Conservation (phyloP, 2,329 filamentous ascomycete species). For the Lachnellula subtilissima region DNA sequence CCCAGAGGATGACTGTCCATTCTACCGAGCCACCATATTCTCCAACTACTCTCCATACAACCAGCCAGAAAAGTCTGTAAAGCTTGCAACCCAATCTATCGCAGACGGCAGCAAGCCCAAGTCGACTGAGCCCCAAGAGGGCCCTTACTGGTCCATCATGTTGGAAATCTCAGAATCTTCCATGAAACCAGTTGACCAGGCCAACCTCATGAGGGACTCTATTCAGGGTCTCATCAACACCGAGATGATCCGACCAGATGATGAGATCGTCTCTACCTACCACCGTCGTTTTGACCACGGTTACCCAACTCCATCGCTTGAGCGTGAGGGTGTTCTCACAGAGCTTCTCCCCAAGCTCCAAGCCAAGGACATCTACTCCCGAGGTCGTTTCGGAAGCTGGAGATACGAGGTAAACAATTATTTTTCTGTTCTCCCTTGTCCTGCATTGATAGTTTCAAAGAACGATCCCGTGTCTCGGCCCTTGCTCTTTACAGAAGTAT, state of each 20-base stretch:
- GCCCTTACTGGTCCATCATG: conserved; percentile 99
- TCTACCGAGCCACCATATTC: conserved; percentile 99
- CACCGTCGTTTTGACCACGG: conserved; percentile 97
- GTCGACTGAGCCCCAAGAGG: conserved; percentile 69
- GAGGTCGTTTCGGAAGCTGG: conserved; percentile 97
- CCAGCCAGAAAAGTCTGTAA: conserved; percentile 76
- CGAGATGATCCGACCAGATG: conserved; percentile 83
- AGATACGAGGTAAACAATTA: conserved; percentile 63
- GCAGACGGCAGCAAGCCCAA: conserved; percentile 79
- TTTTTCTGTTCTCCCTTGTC: too few relatives aligned
- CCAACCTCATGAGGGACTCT: conserved; percentile 79
- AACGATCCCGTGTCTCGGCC: too few relatives aligned
- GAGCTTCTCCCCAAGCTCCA: conserved; percentile 90
- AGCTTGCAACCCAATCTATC: conserved; percentile 81
- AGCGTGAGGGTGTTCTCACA: conserved; percentile 91
- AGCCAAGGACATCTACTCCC: conserved; percentile 86
- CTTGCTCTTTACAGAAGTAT: too few relatives aligned
- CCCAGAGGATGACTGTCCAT: conserved; percentile 96
- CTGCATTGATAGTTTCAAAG: too few relatives aligned
- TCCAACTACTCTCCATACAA: conserved; percentile 99
- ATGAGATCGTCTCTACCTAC: conserved; percentile 97
- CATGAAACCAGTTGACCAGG: conserved; percentile 88
- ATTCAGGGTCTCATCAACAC: conserved; percentile 98
- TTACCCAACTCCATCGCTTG: conserved; percentile 90
- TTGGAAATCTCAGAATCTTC: conserved; percentile 93